Conservation (phyloP, 768 basidiomycete species). For the Jaapia argillacea region DNA sequence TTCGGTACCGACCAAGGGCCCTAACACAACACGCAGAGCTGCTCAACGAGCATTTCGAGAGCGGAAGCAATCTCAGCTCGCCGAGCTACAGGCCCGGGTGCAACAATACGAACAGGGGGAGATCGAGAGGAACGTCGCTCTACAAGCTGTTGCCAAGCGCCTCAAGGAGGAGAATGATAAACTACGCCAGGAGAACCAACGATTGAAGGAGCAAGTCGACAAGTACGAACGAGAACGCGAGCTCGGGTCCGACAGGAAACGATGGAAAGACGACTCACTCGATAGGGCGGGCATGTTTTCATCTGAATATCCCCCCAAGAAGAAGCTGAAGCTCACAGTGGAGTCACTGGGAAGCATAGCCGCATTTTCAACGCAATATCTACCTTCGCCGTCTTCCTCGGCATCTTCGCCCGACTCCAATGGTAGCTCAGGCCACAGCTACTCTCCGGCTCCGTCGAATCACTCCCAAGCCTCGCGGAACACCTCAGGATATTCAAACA, state of each 20-base stretch:
- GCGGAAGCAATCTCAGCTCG: constrained; percentile 80
- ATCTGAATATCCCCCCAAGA: constrained; percentile 20
- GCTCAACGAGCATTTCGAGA: constrained; percentile 88
- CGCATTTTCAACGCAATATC: constrained; percentile 18
- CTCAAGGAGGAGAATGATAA: constrained; percentile 82
- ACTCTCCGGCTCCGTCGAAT: constrained; percentile 20
- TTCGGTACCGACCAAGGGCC: neutral
- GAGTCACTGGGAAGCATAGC: constrained; percentile 16
- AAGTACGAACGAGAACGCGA: constrained; percentile 16
- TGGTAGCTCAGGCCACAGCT: constrained; percentile 14
- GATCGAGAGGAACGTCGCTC: constrained; percentile 75
- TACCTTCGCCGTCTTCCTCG: constrained; percentile 30
- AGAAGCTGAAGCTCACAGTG: constrained; percentile 24
- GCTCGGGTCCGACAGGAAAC: neutral
- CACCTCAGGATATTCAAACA: constrained; percentile 18
- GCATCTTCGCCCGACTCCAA: constrained; percentile 41
- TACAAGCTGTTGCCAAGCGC: constrained; percentile 75
- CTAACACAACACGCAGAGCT: constrained; percentile 36
- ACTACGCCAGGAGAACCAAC: constrained; percentile 56
- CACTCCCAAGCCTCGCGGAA: constrained; percentile 20
- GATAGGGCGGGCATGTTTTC: too few species aligned
- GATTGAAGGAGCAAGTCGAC: constrained; percentile 35
- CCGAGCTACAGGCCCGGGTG: constrained; percentile 78
- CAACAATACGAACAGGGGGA: constrained; percentile 87
- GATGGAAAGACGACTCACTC: too few species aligned